Conservation (phyloP, 1,284 basidiomycete species). For the Porodaedalea pini region DNA sequence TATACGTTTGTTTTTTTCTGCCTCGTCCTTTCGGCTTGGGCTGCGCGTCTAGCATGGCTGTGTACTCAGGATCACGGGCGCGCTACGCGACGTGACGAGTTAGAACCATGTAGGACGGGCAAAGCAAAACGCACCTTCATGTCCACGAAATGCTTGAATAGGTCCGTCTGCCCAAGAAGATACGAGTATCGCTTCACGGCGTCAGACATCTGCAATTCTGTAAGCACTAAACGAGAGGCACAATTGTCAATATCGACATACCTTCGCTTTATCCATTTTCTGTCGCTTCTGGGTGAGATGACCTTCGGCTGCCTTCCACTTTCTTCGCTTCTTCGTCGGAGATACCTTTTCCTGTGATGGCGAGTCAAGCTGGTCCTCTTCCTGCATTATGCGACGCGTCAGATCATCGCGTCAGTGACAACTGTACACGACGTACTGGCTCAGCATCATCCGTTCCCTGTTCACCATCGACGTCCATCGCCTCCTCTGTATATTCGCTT, state of each 20-base stretch:
- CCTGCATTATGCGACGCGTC: constrained; percentile 36
- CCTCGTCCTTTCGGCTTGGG: constrained; percentile 78
- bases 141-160: constrained; percentile 95
- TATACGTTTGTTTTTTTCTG: constrained; percentile 73
- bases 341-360: constrained; percentile 40
- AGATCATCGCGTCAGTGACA: no score
- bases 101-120: not conserved
- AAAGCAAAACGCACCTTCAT: constrained; percentile 62
- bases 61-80: constrained; percentile 91
- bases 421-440: no score
- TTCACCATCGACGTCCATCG: constrained; percentile 54
- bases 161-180: constrained; percentile 89
- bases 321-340: constrained; percentile 53
- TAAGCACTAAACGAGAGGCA: constrained; percentile 1
- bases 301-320: constrained; percentile 64
- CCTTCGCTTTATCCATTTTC: no score
- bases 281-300: constrained; percentile 62
- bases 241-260: constrained; percentile 29
- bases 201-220: constrained; percentile 66
- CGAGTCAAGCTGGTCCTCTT: constrained; percentile 34
- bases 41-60: constrained; percentile 80
- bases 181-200: constrained; percentile 95
- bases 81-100: constrained; percentile 44
- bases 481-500: constrained; percentile 58
- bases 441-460: constrained; percentile 61